These are phyloP conservation scores for Jimgerdemannia lactiflua DNA, from an alignment of 192 early-diverging fungal species.

Conservation along the genomic window DNA sequence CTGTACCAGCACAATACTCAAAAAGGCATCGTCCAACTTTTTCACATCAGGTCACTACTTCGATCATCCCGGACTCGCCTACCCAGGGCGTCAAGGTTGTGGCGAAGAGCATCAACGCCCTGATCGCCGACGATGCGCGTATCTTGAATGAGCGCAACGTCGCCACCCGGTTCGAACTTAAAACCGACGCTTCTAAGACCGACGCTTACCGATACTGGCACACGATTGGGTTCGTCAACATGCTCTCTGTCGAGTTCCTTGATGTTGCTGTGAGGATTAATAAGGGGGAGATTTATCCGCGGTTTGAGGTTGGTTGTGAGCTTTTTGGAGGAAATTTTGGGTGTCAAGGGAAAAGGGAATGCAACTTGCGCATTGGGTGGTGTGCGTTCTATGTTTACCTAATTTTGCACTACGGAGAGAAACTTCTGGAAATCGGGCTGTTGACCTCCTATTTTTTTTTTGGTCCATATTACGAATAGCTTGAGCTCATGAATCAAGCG, in stretches of 20 bases:
- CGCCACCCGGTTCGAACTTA: neutral
- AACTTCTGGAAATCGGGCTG: too few relatives aligned
- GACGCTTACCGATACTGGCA: slow-evolving; percentile 26
- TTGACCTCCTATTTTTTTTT: too few relatives aligned
- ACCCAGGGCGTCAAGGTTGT: slow-evolving; percentile 48
- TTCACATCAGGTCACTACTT: slow-evolving; percentile 42
- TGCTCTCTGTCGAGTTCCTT: slow-evolving; percentile 23
- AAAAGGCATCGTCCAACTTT: neutral
- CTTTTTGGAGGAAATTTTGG: too few relatives aligned
- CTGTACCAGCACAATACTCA: too few relatives aligned
- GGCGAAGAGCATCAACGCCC: slow-evolving; percentile 47
- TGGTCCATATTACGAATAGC: neutral
- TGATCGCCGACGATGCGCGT: slow-evolving; percentile 45
- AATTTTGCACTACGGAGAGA: too few relatives aligned
- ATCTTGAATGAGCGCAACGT: slow-evolving; percentile 12
- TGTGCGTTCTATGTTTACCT: too few relatives aligned
- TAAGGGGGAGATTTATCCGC: slow-evolving; percentile 26
- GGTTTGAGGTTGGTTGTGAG: slow-evolving; percentile 14
- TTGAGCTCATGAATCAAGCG: slow-evolving; percentile 49
- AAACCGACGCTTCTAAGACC: neutral
- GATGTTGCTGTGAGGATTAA: slow-evolving; percentile 31
- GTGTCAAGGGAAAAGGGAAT: too few relatives aligned
- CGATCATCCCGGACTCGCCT: slow-evolving; percentile 59
- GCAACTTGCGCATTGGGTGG: too few relatives aligned
- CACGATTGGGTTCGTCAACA: slow-evolving; percentile 32